These are phyloP conservation scores for Prunus armeniaca DNA, from an alignment of 306 rosid species.

Conservation along the genomic window DNA sequence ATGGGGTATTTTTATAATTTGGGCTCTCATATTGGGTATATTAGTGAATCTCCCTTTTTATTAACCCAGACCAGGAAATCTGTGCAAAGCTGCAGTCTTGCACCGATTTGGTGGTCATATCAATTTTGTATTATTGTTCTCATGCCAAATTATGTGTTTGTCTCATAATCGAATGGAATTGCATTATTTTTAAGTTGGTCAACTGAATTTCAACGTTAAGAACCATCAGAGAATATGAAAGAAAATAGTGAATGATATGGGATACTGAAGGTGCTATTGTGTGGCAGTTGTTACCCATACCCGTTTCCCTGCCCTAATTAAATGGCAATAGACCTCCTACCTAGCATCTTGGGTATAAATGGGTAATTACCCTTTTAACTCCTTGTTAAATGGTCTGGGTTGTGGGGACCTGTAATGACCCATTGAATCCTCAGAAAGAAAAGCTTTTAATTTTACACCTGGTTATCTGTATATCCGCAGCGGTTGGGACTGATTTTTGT, in stretches of 20 bases:
- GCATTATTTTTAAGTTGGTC: background rate
- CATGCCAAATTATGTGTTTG: background rate
- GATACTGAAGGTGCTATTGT: background rate
- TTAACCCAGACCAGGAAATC: background rate
- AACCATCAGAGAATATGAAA: background rate
- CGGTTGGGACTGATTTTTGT: background rate
- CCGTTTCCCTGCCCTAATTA: background rate
- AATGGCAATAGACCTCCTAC: background rate
- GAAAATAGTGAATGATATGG: background rate
- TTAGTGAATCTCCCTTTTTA: too few relatives aligned
- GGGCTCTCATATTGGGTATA: too few relatives aligned
- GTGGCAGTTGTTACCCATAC: background rate
- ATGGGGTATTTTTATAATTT: too few relatives aligned
- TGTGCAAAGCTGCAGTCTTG: conserved; percentile 3
- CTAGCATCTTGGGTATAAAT: background rate
- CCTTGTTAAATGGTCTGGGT: background rate
- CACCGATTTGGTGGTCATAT: background rate
- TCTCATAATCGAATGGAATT: background rate
- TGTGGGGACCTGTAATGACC: background rate
- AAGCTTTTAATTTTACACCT: background rate
- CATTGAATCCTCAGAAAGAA: background rate
- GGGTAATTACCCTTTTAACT: background rate
- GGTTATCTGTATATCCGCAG: background rate
- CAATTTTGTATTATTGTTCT: background rate
- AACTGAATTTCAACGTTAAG: background rate